Evolutionary conservation across 345 rosid genomes (phyloP), one percentile per base, ranked within the genome.

Genomic region (Gossypioides kirkii): DNA sequence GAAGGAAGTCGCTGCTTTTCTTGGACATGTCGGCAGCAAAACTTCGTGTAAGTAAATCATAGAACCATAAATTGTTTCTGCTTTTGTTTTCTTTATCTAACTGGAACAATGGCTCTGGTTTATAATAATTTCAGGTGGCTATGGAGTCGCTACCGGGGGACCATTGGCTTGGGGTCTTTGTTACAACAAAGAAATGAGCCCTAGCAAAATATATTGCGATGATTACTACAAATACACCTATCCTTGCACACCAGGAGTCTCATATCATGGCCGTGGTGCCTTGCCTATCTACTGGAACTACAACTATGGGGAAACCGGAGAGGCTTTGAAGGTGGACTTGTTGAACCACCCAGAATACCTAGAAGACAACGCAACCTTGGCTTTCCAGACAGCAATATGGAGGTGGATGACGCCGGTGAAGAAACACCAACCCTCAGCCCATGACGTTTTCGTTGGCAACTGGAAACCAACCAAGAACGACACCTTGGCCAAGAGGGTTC

Each of bases 151-250:
- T 0, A 89, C 98, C 0, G 98, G 98, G 0, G 97, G 98, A 36
- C 98, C 98, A 61, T 26, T 88, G 79, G 93, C 92, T 6, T 91
- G 98, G 97, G 98, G 98, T 12, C 79, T 93, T 11, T 91, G 98
- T 81, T 89, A 88, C 86, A 87, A 89, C 83, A 91, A 89, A 82
- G 97, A 89, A 73, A 83, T 93, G 98, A 93, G 97, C 65, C 98
- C 97, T 10, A 85, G 83, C 82, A 49, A 87, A 55, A 3, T 62
- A 3, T 93, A 89, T 70, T 93, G 97, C 41, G 93, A 91, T 63
- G 98, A 93, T 8, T 84, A 84, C 79, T 87, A 77, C 64, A 89
- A 91, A 76, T 76, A 80, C 59, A 84, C 86, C 1, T 87, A 91
- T 73, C 98, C 98, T 12, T 93, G 97, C 80, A 73, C 86, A n/a